Percentiles rank a stretch among this genome's conserved stretches.
phyloP scores from a whole-genome alignment of 331 rosid genomes.

The Spiraea crenata region DNA sequence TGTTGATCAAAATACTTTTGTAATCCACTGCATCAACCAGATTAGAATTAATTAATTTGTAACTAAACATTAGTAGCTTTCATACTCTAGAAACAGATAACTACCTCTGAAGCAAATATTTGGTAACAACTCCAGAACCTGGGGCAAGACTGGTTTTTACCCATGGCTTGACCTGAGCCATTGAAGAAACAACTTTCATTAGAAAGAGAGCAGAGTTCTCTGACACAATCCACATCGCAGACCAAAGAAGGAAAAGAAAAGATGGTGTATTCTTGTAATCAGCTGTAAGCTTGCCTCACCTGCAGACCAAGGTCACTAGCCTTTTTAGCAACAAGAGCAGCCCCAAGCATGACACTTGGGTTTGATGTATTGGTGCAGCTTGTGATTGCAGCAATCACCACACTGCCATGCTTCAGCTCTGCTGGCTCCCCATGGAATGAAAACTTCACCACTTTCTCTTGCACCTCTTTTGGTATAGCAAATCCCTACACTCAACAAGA shows the following conservation, averaged over 20 bases:
- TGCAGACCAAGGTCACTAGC: conserved; percentile 80
- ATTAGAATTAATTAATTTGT: conserved; percentile 17
- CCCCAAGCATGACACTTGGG: conserved; percentile 98
- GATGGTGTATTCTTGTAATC: not conserved
- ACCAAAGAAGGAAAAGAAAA: not conserved
- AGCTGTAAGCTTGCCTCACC: conserved; percentile 44
- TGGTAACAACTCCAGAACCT: conserved; percentile 91
- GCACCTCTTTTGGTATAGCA: conserved; percentile 82
- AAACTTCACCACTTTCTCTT: conserved; percentile 73
- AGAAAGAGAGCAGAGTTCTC: not conserved
- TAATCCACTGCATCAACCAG: conserved; percentile 68
- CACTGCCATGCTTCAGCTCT: conserved; percentile 82
- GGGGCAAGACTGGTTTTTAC: conserved; percentile 99
- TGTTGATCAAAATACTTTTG: conserved; percentile 75
- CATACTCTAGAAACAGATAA: conserved; percentile 1
- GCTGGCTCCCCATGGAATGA: conserved; percentile 84
- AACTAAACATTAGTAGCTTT: conserved; percentile 11
- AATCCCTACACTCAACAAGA: conserved; percentile 56
- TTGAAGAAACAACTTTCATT: not conserved
- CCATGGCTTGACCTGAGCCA: conserved; percentile 87
- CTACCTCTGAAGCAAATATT: conserved; percentile 86
- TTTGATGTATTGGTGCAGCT: conserved; percentile 97
- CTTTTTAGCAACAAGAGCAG: conserved; percentile 90
- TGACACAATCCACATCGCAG: not conserved
- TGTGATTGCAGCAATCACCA: conserved; percentile 94